phyloP scores from a whole-genome alignment of 192 early-diverging fungal genomes.

The Chytriomyces confervae region DNA sequence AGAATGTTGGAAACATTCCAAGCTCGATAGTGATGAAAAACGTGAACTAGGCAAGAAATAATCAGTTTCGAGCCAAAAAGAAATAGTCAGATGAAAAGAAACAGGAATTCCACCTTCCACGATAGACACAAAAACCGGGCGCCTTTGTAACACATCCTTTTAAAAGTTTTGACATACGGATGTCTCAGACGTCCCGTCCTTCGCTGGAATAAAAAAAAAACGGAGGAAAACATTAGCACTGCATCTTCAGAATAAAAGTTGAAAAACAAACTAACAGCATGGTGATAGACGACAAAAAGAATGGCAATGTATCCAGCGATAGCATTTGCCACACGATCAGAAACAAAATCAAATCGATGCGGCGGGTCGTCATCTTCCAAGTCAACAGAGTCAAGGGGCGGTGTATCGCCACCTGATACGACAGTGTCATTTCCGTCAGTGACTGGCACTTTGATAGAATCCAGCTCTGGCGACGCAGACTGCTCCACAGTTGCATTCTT shows the following conservation, averaged over 20 bases:
- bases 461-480: neutral
- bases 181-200: conserved; percentile 43
- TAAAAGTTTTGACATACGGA: conserved; percentile 53
- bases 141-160: conserved; percentile 44
- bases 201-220: conserved; percentile 30
- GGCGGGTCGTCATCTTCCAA: neutral
- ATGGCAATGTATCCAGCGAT: conserved; percentile 67
- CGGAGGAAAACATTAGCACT: neutral
- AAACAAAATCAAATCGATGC: conserved; percentile 28
- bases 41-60: conserved; percentile 53
- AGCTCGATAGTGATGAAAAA: conserved; percentile 92
- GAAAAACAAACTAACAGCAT: conserved; percentile 41
- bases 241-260: neutral
- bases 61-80: conserved; percentile 34
- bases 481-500: conserved; percentile 36
- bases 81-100: conserved; percentile 13
- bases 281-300: conserved; percentile 46
- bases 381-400: neutral
- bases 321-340: conserved; percentile 64
- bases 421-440: neutral
- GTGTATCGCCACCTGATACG: too few relatives aligned
- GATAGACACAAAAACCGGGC: conserved; percentile 42
- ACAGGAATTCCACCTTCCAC: conserved; percentile 53
- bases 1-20: conserved; percentile 82
- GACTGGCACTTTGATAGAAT: conserved; percentile 1